phyloP scores from a whole-genome alignment of 148 eudicot genomes.

The Diospyros kaki region DNA sequence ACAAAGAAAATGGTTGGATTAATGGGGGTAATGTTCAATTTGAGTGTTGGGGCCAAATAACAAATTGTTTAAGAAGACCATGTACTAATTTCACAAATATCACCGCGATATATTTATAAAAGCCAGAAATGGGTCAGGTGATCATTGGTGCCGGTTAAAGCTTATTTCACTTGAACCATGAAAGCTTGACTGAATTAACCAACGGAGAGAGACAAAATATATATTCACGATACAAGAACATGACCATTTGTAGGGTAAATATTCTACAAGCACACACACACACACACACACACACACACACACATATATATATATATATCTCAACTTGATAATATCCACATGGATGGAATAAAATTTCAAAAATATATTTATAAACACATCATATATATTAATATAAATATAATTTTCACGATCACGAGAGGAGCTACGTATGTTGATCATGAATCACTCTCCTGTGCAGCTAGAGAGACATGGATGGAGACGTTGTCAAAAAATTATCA shows the following conservation, averaged over 20 bases:
- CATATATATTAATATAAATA: too few species aligned
- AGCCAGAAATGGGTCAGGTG: too few species aligned
- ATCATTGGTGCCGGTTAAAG: too few species aligned
- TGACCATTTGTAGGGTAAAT: background rate
- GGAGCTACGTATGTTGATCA: conserved; percentile 29
- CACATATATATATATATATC: background rate
- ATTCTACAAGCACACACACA: background rate
- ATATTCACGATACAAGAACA: background rate
- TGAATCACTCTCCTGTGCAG: conserved; percentile 24
- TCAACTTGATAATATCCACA: background rate
- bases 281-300: background rate
- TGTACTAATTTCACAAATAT: too few species aligned
- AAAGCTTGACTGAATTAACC: background rate
- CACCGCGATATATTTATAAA: too few species aligned
- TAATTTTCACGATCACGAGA: conserved; percentile 21
- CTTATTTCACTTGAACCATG: too few species aligned
- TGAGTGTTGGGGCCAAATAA: too few species aligned
- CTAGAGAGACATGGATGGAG: conserved; percentile 21
- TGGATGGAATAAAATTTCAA: background rate
- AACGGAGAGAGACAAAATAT: background rate
- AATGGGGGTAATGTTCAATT: too few species aligned
- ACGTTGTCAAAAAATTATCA: conserved; percentile 20
- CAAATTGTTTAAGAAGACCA: too few species aligned
- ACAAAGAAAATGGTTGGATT: too few species aligned
- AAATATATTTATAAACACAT: background rate